Conservation (phyloP, 768 basidiomycete species). For the Chalciporus piperatus region DNA sequence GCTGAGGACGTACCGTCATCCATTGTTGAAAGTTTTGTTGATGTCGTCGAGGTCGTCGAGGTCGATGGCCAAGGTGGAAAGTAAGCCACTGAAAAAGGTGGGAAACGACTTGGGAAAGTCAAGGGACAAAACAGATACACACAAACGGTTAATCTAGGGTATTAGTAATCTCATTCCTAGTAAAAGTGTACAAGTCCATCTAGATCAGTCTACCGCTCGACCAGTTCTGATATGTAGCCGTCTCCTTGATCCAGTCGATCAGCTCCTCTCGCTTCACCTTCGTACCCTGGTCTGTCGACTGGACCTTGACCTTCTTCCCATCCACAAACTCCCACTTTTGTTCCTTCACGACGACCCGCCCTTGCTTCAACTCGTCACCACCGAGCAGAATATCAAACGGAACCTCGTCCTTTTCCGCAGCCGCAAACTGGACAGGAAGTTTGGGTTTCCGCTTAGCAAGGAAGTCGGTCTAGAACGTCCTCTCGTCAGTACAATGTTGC, state of each 20-base stretch:
- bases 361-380: conserved; percentile 77
- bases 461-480: conserved; percentile 73
- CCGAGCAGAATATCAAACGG: conserved; percentile 95
- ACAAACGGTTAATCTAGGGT: conserved; percentile 2
- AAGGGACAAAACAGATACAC: background rate
- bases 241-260: conserved; percentile 58
- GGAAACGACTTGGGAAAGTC: background rate
- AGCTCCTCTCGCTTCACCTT: conserved; percentile 62
- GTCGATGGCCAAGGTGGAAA: conserved; percentile 3
- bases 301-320: conserved; percentile 65
- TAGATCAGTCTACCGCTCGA: conserved; percentile 32
- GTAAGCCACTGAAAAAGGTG: background rate
- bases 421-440: conserved; percentile 79
- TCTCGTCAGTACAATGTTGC: background rate
- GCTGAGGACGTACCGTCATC: conserved; percentile 82
- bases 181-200: conserved; percentile 2
- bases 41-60: conserved; percentile 14
- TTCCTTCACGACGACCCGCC: conserved; percentile 88
- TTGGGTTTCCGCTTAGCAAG: conserved; percentile 93
- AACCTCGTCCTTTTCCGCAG: conserved; percentile 87
- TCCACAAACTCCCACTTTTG: conserved; percentile 78
- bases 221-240: conserved; percentile 28
- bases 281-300: conserved; percentile 59
- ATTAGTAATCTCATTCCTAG: background rate
- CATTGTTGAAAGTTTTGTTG: conserved; percentile 40